Evolutionary conservation across 2,329 filamentous ascomycete genomes (phyloP).

Genomic region (Onygena corvina): DNA sequence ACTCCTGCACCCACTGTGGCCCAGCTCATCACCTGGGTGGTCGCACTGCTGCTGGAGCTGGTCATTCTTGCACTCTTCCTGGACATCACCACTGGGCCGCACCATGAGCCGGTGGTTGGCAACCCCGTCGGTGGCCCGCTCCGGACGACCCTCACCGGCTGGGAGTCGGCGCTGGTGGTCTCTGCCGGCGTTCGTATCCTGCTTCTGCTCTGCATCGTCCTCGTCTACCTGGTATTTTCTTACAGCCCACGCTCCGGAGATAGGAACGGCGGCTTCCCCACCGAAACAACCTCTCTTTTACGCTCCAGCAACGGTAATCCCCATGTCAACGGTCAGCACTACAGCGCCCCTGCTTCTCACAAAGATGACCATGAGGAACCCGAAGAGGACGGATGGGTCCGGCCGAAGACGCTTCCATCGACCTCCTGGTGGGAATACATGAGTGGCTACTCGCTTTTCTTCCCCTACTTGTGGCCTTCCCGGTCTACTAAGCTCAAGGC

Average conservation of each 20-base stretch:
- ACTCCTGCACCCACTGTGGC: constrained; percentile 66
- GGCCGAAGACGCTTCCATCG: constrained; percentile 71
- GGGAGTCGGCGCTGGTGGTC: constrained; percentile 33
- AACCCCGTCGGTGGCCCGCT: constrained; percentile 35
- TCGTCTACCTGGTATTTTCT: constrained; percentile 46
- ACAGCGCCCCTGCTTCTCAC: constrained; percentile 41
- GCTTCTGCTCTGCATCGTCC: constrained; percentile 48
- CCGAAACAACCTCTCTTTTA: constrained; percentile 35
- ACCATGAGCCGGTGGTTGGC: constrained; percentile 50
- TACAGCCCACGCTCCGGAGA: constrained; percentile 36
- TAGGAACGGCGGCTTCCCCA: constrained; percentile 25
- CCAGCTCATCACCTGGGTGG: constrained; percentile 67
- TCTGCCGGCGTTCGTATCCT: constrained; percentile 58
- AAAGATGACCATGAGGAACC: constrained; percentile 44
- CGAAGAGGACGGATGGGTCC: constrained; percentile 60
- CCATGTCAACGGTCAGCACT: constrained; percentile 38
- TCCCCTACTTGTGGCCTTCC: constrained; percentile 91
- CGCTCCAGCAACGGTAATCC: constrained; percentile 25
- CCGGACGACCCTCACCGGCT: constrained; percentile 29
- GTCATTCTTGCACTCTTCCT: constrained; percentile 58
- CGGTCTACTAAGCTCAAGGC: constrained; percentile 64
- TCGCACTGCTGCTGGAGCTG: constrained; percentile 61
- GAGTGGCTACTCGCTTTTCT: constrained; percentile 82
- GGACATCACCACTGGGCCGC: constrained; percentile 54
- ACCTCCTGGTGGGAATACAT: constrained; percentile 96